phyloP scores from a whole-genome alignment of 2,329 filamentous ascomycete species.

The Verticillium dahliae region DNA sequence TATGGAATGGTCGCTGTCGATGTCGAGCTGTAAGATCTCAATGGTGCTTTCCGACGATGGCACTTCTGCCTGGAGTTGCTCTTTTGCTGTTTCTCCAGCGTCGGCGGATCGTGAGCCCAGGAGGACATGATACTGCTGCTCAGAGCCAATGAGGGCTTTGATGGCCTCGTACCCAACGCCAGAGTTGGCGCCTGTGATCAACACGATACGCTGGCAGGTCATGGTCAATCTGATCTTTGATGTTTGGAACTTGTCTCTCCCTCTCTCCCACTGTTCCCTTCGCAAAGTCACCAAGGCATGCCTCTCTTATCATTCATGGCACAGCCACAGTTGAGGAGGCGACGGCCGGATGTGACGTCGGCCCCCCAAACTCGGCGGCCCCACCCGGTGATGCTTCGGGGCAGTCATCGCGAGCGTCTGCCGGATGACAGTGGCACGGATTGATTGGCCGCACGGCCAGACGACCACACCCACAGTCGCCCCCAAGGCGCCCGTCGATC shows the following conservation, averaged over 20 bases:
- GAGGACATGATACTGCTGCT: slow-evolving; percentile 45
- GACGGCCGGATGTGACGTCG: neutral
- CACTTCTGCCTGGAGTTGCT: slow-evolving; percentile 30
- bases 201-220: slow-evolving; percentile 26
- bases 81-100: slow-evolving; percentile 43
- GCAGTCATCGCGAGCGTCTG: neutral
- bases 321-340: neutral
- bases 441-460: neutral
- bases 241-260: no score
- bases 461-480: neutral
- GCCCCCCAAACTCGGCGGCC: neutral
- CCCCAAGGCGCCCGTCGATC: neutral
- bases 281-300: neutral
- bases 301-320: neutral
- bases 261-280: neutral
- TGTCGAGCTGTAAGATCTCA: slow-evolving; percentile 42
- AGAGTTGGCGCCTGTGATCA: slow-evolving; percentile 56
- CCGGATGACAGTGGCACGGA: neutral
- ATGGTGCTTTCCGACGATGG: slow-evolving; percentile 33
- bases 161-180: slow-evolving; percentile 54
- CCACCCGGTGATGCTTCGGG: neutral
- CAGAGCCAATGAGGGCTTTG: slow-evolving; percentile 43
- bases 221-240: neutral
- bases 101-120: slow-evolving; percentile 44
- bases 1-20: slow-evolving; percentile 42